Evolutionary conservation across 148 eudicot genomes (phyloP), one percentile per base, ranked within the genome.

Genomic region (Agrostemma githago): DNA sequence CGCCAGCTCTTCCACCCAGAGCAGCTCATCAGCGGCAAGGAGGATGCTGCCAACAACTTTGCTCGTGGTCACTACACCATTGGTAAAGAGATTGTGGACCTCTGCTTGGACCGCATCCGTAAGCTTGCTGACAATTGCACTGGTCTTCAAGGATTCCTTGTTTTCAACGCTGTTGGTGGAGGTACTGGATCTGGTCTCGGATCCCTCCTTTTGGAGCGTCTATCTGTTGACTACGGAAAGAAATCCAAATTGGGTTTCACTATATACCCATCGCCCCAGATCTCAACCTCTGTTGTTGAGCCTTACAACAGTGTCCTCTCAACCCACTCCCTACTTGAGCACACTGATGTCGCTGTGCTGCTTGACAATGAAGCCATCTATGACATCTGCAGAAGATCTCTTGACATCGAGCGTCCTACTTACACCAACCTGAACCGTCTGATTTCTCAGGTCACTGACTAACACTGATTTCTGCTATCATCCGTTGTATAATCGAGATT

Each of bases 11-110:
- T 85, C 75, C 88, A 85, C 73, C 88, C 88, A 0, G 88, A 85
- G 80, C 88, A 86, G 74, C 85, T 86, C 62, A 86, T 86, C 70
- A 86, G 86, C 8, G 89, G 86, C 68, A 83, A 83, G 78, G 89
- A 86, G 81, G 89, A 86, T 79, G 89, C 86, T 21, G 89, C 89
- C 37, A 86, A 86, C 85, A 86, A 86, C 85, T 86, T 86, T 62
- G 89, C 89, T 43, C 89, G 86, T 81, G 89, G 89, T 53, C 89
- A 86, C 70, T 86, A 86, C 62, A 86, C 89, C 78, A 86, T 86
- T 82, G 89, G 89, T 17, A 86, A 86, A 79, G 89, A 86, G 76
- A 83, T 83, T 72, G 89, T 83, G 64, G 89, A 86, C 62, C 86
- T 86, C 58, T 86, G 89, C 83, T 74, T 86, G 84, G 89, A 86